Evolutionary conservation across 1,284 basidiomycete genomes (phyloP), one percentile per base, ranked within the genome.

Genomic region (Naganishia albida): DNA sequence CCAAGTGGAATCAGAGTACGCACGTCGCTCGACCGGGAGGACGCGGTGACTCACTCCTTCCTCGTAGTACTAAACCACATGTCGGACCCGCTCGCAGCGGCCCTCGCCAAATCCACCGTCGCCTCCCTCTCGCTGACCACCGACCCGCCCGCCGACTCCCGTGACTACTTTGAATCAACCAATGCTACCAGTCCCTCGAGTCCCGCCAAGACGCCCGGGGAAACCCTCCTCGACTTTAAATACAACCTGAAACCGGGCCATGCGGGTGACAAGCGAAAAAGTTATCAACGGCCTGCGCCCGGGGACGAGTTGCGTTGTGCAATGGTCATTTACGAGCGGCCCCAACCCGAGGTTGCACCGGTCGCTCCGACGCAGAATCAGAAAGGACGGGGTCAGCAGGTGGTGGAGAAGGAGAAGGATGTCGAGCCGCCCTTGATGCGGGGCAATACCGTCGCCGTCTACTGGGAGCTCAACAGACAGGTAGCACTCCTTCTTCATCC

Each of bases 381-480:
- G 20, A 48, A 57, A 52, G 54, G 55, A 44, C 28, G 51, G 12
- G 38, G n/a, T 25, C 60, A 52, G 42, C 64, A 65, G 26, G 43
- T 44, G 54, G 12, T 68, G 71, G 44, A 68, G 65, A 43, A 66
- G 66, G 51, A 65, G 49, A 72, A 74, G 60, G 48, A 64, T 39
- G 30, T 34, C 20, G 63, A 60, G 38, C 44, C 56, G n/a, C 49
- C 57, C 12, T 84, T 90, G 3, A 85, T 88, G 40, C 85, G 94
- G 38, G 86, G 89, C 1, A 95, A 96, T 75, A 91, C 86, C n/a
- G 79, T 96, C 18, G 84, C 87, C 18, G 83, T 86, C 1, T 93
- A 91, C 74, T 82, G 92, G 70, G 92, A 94, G 72, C 82, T 89
- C 67, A 96, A 93, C 74, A 83, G 90, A 75, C 83, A 86, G 66